Conservation (phyloP, 2,329 filamentous ascomycete species). For the Colletotrichum sojae region DNA sequence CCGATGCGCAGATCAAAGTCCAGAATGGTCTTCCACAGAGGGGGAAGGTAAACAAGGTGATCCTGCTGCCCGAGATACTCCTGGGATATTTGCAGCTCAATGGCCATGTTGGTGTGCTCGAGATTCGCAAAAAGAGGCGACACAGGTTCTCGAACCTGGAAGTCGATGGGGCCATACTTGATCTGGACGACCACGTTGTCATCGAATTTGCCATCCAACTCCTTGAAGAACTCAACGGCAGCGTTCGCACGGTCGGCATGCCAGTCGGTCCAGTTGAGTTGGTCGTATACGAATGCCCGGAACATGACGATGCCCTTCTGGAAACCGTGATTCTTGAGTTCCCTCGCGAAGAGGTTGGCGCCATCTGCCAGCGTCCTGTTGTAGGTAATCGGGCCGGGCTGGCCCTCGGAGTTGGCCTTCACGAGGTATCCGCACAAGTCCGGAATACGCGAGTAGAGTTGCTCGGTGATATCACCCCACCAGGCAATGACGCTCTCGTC, state of each 20-base stretch:
- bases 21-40: slow-evolving; percentile 77
- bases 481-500: slow-evolving; percentile 71
- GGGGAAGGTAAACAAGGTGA: slow-evolving; percentile 77
- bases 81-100: slow-evolving; percentile 77
- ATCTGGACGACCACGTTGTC: slow-evolving; percentile 81
- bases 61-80: slow-evolving; percentile 81
- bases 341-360: slow-evolving; percentile 76
- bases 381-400: slow-evolving; percentile 78
- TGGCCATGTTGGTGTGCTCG: slow-evolving; percentile 61
- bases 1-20: slow-evolving; percentile 78
- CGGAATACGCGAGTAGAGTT: slow-evolving; percentile 73
- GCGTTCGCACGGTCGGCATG: slow-evolving; percentile 78
- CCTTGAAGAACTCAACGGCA: slow-evolving; percentile 76
- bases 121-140: slow-evolving; percentile 74
- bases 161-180: slow-evolving; percentile 82
- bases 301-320: slow-evolving; percentile 74
- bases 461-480: slow-evolving; percentile 73
- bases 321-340: slow-evolving; percentile 66
- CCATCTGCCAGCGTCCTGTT: slow-evolving; percentile 78
- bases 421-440: slow-evolving; percentile 79
- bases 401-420: slow-evolving; percentile 81
- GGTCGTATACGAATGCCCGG: slow-evolving; percentile 79
- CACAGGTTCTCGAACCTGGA: slow-evolving; percentile 78
- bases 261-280: slow-evolving; percentile 70
- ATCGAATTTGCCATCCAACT: slow-evolving; percentile 75